These are phyloP conservation scores for Chlorencoelia australis DNA, from an alignment of 2,329 filamentous ascomycete genomes.

Conservation along the genomic window DNA sequence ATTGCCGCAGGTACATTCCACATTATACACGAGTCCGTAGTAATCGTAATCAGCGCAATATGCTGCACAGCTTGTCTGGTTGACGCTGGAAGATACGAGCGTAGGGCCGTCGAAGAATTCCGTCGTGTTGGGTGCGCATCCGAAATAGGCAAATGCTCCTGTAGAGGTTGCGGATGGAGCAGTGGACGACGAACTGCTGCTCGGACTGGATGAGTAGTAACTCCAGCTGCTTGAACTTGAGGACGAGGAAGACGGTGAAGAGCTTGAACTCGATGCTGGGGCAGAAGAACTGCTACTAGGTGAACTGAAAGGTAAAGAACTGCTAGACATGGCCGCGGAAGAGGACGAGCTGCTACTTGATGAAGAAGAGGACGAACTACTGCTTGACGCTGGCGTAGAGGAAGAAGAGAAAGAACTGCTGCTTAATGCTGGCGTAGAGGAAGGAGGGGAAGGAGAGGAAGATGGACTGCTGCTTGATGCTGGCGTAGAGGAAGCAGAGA, in stretches of 20 bases:
- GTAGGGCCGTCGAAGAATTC: constrained; percentile 2
- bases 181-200: not conserved
- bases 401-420: too few species aligned
- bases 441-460: too few species aligned
- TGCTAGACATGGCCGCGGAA: too few species aligned
- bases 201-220: not conserved
- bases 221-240: not conserved
- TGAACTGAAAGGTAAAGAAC: too few species aligned
- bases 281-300: too few species aligned
- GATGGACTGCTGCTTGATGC: too few species aligned
- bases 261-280: not conserved
- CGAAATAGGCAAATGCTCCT: constrained; percentile 1
- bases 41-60: constrained; percentile 3
- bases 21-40: constrained; percentile 2
- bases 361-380: too few species aligned
- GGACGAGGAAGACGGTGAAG: not conserved
- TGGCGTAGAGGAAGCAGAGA: too few species aligned
- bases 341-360: too few species aligned
- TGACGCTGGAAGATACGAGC: constrained; percentile 1
- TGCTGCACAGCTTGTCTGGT: not conserved
- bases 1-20: constrained; percentile 5
- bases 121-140: constrained; percentile 3
- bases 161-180: not conserved
- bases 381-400: too few species aligned
- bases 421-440: too few species aligned